phyloP scores from a whole-genome alignment of 306 rosid species.

The Begonia masoniana region DNA sequence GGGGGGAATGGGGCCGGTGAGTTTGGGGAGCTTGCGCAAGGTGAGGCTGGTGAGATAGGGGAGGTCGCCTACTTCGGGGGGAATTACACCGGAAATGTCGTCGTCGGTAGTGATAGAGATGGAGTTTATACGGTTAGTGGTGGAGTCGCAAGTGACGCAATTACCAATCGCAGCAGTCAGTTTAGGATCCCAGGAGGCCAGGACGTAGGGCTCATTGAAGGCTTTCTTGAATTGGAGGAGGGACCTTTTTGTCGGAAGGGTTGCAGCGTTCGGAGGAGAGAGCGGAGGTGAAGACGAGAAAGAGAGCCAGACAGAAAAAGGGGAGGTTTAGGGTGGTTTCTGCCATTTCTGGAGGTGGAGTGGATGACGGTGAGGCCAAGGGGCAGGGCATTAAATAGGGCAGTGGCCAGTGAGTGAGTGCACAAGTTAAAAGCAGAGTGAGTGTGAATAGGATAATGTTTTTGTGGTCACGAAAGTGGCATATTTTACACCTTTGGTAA shows the following conservation, averaged over 20 bases:
- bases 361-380: no score
- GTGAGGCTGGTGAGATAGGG: conserved; percentile 36
- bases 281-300: conserved; percentile 18
- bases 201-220: conserved; percentile 50
- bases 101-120: conserved; percentile 24
- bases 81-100: conserved; percentile 37
- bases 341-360: no score
- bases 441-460: no score
- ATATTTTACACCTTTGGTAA: no score
- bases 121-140: conserved; percentile 46
- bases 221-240: conserved; percentile 54
- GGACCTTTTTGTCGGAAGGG: conserved; percentile 51
- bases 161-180: conserved; percentile 66
- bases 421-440: no score
- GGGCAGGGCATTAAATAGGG: no score
- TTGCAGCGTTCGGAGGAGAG: conserved; percentile 38
- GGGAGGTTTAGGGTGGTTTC: neutral
- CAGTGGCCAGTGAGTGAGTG: no score
- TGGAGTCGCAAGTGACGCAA: conserved; percentile 34
- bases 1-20: conserved; percentile 50
- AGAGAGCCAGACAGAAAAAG: conserved; percentile 6
- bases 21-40: conserved; percentile 45
- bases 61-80: conserved; percentile 51
- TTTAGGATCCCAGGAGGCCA: conserved; percentile 48
- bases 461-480: no score